Percentiles rank a stretch among this genome's conserved stretches.
Conservation (phyloP, 768 basidiomycete species). For the Hemileccinum impolitum region DNA sequence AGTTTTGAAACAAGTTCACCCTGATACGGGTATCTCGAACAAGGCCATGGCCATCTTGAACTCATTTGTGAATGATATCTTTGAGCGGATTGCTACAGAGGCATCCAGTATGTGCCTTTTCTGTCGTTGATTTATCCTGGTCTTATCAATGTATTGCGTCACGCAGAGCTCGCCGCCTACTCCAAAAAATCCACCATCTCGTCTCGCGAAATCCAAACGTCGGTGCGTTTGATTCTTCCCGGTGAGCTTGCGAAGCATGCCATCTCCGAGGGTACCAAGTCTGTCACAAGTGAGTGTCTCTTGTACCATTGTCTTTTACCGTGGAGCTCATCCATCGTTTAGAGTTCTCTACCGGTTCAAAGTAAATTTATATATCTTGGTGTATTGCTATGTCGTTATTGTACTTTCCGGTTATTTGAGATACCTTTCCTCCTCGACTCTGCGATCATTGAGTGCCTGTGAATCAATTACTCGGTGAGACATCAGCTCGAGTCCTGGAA, state of each 20-base stretch:
- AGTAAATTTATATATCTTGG: constrained; percentile 36
- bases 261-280: constrained; percentile 81
- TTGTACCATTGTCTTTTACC: not conserved
- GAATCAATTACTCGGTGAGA: too few relatives aligned
- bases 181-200: constrained; percentile 91
- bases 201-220: constrained; percentile 87
- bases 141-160: not conserved
- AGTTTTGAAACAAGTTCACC: constrained; percentile 91
- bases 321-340: constrained; percentile 11
- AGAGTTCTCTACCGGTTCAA: constrained; percentile 63
- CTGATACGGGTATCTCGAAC: constrained; percentile 91
- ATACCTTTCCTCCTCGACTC: constrained; percentile 17
- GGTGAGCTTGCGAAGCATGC: constrained; percentile 87
- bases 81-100: constrained; percentile 75
- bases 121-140: not conserved
- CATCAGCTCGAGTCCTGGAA: too few relatives aligned
- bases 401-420: constrained; percentile 31
- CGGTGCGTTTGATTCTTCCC: constrained; percentile 78
- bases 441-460: not conserved
- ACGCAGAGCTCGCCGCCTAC: constrained; percentile 72
- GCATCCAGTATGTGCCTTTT: constrained; percentile 53
- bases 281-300: constrained; percentile 55
- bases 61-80: constrained; percentile 84
- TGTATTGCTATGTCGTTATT: constrained; percentile 36
- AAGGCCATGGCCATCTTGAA: constrained; percentile 83